Evolutionary conservation across 169 alveolate species (phyloP).

Genomic region (Amoebophrya sp.): DNA sequence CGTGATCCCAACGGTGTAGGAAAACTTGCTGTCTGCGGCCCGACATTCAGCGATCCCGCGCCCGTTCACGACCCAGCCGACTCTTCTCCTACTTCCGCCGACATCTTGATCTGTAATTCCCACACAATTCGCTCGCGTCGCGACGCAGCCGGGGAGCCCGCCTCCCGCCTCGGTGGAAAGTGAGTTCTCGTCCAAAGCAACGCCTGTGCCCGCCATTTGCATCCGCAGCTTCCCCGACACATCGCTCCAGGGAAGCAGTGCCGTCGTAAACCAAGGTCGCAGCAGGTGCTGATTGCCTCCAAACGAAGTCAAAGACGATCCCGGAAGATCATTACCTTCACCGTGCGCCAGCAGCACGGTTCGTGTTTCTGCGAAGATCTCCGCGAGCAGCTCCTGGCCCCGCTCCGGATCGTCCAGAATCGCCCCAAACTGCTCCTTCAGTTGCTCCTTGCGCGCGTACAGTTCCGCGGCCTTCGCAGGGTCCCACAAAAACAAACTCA

Average conservation of each 20-base stretch:
- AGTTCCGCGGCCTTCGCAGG: neutral
- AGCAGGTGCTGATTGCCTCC: too few species aligned
- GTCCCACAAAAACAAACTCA: neutral
- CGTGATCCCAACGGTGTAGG: neutral
- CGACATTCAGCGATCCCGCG: neutral
- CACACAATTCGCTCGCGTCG: neutral
- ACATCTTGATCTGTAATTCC: neutral
- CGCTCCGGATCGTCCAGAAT: neutral
- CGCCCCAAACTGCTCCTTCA: neutral
- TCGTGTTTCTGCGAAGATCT: neutral
- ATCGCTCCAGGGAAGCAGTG: neutral
- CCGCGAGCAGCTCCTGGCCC: neutral
- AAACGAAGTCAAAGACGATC: too few species aligned
- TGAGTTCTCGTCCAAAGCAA: too few species aligned
- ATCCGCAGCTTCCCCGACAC: neutral
- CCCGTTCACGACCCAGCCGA: neutral
- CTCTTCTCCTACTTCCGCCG: neutral
- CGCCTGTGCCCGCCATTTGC: too few species aligned
- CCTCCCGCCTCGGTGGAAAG: neutral
- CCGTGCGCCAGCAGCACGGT: neutral
- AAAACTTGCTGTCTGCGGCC: neutral
- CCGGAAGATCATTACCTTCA: too few species aligned
- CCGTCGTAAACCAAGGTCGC: neutral
- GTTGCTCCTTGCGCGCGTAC: neutral
- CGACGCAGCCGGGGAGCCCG: neutral